A percentile compares a stretch with the other conserved stretches of the same genome.
Conservation (phyloP, 805 yeast genomes). For the Pichia deserticola region DNA sequence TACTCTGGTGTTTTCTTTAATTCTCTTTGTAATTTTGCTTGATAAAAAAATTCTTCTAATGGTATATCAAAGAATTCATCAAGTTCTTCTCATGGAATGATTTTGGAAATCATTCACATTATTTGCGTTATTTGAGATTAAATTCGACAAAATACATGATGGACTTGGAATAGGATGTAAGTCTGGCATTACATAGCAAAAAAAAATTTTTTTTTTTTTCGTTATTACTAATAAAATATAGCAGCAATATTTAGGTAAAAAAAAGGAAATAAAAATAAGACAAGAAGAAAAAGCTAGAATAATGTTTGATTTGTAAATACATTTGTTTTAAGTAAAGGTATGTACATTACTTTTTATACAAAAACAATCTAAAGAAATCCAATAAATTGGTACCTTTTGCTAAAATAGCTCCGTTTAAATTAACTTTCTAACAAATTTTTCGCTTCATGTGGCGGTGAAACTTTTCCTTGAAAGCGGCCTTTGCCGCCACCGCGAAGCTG, state of each 20-base stretch:
- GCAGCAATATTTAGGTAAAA: too few relatives aligned
- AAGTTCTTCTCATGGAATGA: background rate
- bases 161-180: slow-evolving; percentile 1
- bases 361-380: too few relatives aligned
- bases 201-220: too few relatives aligned
- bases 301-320: too few relatives aligned
- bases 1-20: slow-evolving; percentile 5
- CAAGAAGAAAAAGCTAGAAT: too few relatives aligned
- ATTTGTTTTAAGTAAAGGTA: too few relatives aligned
- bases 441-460: background rate
- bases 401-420: too few relatives aligned
- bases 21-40: slow-evolving; percentile 7
- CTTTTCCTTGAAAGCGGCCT: background rate
- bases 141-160: slow-evolving; percentile 1
- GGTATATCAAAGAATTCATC: slow-evolving; percentile 5
- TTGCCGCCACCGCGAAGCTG: background rate
- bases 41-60: slow-evolving; percentile 5
- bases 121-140: slow-evolving; percentile 29
- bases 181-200: background rate
- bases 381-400: too few relatives aligned
- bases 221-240: too few relatives aligned
- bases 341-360: too few relatives aligned
- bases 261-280: background rate
- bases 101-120: background rate
- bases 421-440: too few relatives aligned